A percentile compares a stretch with the other conserved stretches of the same genome.
phyloP scores from a whole-genome alignment of 2,329 filamentous ascomycete species.

The Parascedosporium putredinis region DNA sequence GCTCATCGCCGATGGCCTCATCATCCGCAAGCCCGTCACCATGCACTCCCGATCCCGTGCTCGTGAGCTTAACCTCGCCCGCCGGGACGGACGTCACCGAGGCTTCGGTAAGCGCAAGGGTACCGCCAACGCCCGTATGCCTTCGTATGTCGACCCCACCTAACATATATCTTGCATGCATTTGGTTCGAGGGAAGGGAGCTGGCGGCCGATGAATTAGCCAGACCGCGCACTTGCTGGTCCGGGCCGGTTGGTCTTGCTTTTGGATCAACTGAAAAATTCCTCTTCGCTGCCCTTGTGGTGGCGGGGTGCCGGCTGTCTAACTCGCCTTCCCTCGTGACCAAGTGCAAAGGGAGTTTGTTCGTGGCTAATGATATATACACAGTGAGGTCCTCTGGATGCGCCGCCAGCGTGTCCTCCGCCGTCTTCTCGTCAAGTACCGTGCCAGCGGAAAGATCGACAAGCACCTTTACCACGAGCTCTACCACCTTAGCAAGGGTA shows the following conservation, averaged over 20 bases:
- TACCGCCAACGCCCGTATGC: slow-evolving; percentile 99
- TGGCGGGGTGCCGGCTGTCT: background rate
- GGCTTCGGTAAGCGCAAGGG: slow-evolving; percentile 99
- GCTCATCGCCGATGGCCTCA: slow-evolving; percentile 98
- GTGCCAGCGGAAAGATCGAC: slow-evolving; percentile 99
- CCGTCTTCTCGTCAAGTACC: slow-evolving; percentile 98
- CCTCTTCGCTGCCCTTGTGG: too few relatives aligned
- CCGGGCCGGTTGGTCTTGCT: too few relatives aligned
- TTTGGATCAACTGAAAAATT: too few relatives aligned
- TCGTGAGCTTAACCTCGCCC: slow-evolving; percentile 86
- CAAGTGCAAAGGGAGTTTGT: background rate
- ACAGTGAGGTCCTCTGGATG: slow-evolving; percentile 97
- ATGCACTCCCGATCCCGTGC: slow-evolving; percentile 98
- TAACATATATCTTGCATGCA: too few relatives aligned
- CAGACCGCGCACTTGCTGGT: too few relatives aligned
- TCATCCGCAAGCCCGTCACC: slow-evolving; percentile 99
- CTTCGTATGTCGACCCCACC: slow-evolving; percentile 55
- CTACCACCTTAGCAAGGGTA: slow-evolving; percentile 99
- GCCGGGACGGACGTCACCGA: slow-evolving; percentile 93
- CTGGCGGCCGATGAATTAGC: too few relatives aligned
- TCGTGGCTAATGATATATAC: slow-evolving; percentile 12
- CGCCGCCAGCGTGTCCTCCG: slow-evolving; percentile 98
- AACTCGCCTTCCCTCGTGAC: background rate
- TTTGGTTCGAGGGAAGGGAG: too few relatives aligned
- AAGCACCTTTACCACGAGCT: slow-evolving; percentile 99